phyloP scores from a whole-genome alignment of 768 basidiomycete genomes.

The Boletus rex-veris region DNA sequence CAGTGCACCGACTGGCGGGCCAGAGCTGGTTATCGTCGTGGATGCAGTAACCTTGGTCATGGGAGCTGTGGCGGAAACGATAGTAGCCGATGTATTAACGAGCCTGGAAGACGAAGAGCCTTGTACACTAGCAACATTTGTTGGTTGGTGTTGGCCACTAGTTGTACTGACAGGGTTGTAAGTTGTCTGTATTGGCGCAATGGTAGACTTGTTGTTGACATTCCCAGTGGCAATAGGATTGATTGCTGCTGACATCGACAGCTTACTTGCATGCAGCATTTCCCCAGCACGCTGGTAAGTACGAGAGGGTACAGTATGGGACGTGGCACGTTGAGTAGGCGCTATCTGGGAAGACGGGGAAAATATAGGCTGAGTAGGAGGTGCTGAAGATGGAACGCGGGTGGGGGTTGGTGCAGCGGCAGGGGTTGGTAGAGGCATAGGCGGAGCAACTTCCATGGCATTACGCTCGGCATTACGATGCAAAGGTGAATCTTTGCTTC shows the following conservation, averaged over 20 bases:
- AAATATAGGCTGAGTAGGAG: constrained; percentile 19
- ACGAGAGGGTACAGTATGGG: constrained; percentile 21
- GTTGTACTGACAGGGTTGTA: not conserved
- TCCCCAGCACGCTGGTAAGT: constrained; percentile 24
- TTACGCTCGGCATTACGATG: constrained; percentile 12
- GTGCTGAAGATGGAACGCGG: constrained; percentile 22
- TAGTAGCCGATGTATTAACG: constrained; percentile 2
- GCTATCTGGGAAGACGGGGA: constrained; percentile 2
- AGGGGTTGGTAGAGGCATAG: constrained; percentile 22
- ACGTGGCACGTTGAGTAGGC: constrained; percentile 18
- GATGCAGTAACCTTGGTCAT: constrained; percentile 7
- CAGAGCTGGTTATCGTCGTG: constrained; percentile 2
- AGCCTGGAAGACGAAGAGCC: constrained; percentile 8
- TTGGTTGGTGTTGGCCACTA: constrained; percentile 9
- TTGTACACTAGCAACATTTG: constrained; percentile 6
- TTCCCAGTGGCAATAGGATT: not conserved
- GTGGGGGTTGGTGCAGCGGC: constrained; percentile 2
- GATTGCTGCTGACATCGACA: constrained; percentile 4
- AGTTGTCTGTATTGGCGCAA: constrained; percentile 4
- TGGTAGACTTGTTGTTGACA: constrained; percentile 9
- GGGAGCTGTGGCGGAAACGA: not conserved
- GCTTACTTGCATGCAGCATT: constrained; percentile 19
- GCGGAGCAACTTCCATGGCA: constrained; percentile 2
- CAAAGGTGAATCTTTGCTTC: constrained; percentile 14
- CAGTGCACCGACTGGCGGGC: constrained; percentile 1